Base-by-base conservation (phyloP, 345 rosid genomes). In the Adansonia digitata region DNA sequence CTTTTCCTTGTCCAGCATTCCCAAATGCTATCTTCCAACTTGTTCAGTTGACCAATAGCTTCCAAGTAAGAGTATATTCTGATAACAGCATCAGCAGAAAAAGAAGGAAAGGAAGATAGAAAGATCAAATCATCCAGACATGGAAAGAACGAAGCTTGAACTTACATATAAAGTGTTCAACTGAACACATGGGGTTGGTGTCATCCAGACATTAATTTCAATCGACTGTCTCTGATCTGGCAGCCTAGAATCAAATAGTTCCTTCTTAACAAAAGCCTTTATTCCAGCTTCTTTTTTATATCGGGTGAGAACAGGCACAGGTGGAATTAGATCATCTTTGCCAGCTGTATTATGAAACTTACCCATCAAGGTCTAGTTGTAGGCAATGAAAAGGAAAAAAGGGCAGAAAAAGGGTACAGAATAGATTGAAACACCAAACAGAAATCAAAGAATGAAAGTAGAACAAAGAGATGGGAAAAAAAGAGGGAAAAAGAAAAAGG, bases 201-300 rank as follows among this genome's bases (percentile, higher is more conserved):
- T 92, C 12, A 93, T 82, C 68, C 81, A 90, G 75, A 85, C 88
- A 82, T 77, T 82, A 60, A 93, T 81, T 61, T 84, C 91, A 35
- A 79, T 85, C 9, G 96, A 83, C 82, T 86, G 88, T 85, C 86
- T 88, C 83, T 91, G 96, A 53, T 89, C 92, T 69, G 86, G 89
- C 59, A 78, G 80, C 88, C 82, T 86, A 73, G 95, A 84, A 63
- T 95, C 99, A 74, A 91, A 93, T 62, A 93, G 83, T 76, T 95
- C 99, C 90, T 95, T 95, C 85, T 90, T 95, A 42, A 93, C 97
- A 82, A 95, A 92, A 62, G 89, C 97, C 81, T 95, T 95, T 81
- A 93, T 86, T 62, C 95, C 94, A 82, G 89, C 90, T 85, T 93
- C 99, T 86, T 72, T 93, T 82, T 62, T 90, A 88, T 87, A 88